phyloP scores from a whole-genome alignment of 352 stramenopile genomes.

The Elongisporangium senticosum region DNA sequence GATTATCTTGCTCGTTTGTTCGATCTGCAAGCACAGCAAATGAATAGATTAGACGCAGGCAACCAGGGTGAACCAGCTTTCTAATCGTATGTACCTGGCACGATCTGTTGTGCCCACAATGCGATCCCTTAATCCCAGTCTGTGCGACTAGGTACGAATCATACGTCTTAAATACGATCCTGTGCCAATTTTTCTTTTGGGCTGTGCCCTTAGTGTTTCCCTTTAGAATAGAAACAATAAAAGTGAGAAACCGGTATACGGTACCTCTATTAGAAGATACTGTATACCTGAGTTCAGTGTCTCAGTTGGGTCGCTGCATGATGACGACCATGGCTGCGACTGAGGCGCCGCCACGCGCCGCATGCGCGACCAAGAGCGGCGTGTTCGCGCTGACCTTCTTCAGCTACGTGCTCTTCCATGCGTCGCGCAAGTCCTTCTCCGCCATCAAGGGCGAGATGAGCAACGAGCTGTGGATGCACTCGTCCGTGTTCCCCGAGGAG shows the following conservation, averaged over 20 bases:
- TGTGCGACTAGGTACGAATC: too few relatives aligned
- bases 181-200: too few relatives aligned
- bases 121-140: too few relatives aligned
- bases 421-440: slow-evolving; percentile 74
- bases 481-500: slow-evolving; percentile 40
- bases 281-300: neutral
- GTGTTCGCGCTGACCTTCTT: slow-evolving; percentile 75
- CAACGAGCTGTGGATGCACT: slow-evolving; percentile 73
- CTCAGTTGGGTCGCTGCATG: neutral
- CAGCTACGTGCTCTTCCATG: slow-evolving; percentile 79
- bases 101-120: too few relatives aligned
- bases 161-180: too few relatives aligned
- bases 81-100: too few relatives aligned
- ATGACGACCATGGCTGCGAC: neutral
- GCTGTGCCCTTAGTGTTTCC: too few relatives aligned
- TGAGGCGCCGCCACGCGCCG: neutral
- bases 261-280: neutral
- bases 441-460: slow-evolving; percentile 81
- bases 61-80: too few relatives aligned
- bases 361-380: slow-evolving; percentile 38
- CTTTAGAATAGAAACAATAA: too few relatives aligned
- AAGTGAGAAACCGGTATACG: neutral
- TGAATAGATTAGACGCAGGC: too few relatives aligned
- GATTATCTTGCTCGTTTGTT: too few relatives aligned
- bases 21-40: too few relatives aligned